Conservation (phyloP, 805 yeast species). For the Saturnispora dispora region DNA sequence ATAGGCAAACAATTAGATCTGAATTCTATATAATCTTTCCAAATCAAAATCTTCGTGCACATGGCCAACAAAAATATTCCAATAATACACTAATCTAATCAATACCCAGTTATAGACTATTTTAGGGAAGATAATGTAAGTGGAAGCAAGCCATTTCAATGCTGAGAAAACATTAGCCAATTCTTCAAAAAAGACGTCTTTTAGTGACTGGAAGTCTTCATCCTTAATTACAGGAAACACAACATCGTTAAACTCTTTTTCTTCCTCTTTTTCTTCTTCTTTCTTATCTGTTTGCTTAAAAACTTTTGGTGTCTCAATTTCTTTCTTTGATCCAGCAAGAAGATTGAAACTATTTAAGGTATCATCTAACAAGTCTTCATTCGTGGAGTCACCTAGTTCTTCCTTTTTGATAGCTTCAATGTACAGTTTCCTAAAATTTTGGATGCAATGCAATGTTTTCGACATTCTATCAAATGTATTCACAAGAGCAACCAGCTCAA, state of each 20-base stretch:
- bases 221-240: slow-evolving; percentile 15
- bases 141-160: slow-evolving; percentile 48
- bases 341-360: slow-evolving; percentile 1
- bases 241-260: slow-evolving; percentile 18
- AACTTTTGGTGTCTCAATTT: slow-evolving; percentile 15
- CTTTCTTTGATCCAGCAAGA: neutral
- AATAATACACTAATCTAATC: slow-evolving; percentile 42
- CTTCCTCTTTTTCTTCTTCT: slow-evolving; percentile 15
- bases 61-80: slow-evolving; percentile 74
- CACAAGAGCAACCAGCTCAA: slow-evolving; percentile 82
- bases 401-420: slow-evolving; percentile 24
- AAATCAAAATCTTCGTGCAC: slow-evolving; percentile 27
- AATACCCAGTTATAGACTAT: slow-evolving; percentile 44
- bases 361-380: neutral
- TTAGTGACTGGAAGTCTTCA: slow-evolving; percentile 10
- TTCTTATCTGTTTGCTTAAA: slow-evolving; percentile 14
- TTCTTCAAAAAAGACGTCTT: slow-evolving; percentile 18
- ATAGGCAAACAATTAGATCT: neutral
- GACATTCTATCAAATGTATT: slow-evolving; percentile 91
- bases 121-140: slow-evolving; percentile 65
- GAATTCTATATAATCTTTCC: slow-evolving; percentile 21
- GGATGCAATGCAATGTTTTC: slow-evolving; percentile 69
- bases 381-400: slow-evolving; percentile 16
- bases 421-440: slow-evolving; percentile 56
- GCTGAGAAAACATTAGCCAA: slow-evolving; percentile 39